Evolutionary conservation across 768 basidiomycete species (phyloP).

Genomic region (Cyclocybe cylindracea): DNA sequence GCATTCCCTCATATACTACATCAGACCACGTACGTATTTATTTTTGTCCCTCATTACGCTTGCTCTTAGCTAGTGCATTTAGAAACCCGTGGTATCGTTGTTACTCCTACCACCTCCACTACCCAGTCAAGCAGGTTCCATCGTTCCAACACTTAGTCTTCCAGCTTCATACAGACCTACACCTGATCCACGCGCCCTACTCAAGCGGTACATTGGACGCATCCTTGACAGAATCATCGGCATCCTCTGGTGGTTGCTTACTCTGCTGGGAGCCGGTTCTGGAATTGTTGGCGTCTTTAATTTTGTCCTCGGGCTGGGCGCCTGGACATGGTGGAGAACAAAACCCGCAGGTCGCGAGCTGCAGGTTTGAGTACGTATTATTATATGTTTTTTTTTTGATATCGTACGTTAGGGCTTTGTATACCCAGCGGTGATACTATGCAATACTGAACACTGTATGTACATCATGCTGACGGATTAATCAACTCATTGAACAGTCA

Average conservation of each 20-base stretch:
- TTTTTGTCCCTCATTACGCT: not conserved
- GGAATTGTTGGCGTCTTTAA: slow-evolving; percentile 71
- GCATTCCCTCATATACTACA: slow-evolving; percentile 79
- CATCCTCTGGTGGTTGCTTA: slow-evolving; percentile 75
- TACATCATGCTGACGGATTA: too few species aligned
- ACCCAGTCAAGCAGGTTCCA: slow-evolving; percentile 21
- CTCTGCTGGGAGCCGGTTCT: slow-evolving; percentile 77
- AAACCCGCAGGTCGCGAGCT: slow-evolving; percentile 12
- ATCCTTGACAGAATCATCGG: slow-evolving; percentile 75
- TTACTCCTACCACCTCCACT: slow-evolving; percentile 57
- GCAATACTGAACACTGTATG: too few species aligned
- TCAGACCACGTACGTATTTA: slow-evolving; percentile 81
- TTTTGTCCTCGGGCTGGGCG: slow-evolving; percentile 64
- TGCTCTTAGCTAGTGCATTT: not conserved
- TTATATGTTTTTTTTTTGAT: not conserved
- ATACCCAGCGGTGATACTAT: too few species aligned
- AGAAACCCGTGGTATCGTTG: slow-evolving; percentile 88
- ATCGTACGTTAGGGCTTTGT: not conserved
- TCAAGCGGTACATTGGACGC: slow-evolving; percentile 69
- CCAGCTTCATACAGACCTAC: slow-evolving; percentile 50
- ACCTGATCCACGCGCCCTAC: slow-evolving; percentile 50
- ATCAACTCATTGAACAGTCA: too few species aligned
- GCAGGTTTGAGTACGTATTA: slow-evolving; percentile 2
- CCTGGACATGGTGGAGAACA: slow-evolving; percentile 62
- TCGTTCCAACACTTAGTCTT: slow-evolving; percentile 49